Conservation (phyloP, 768 basidiomycete genomes). For the Neoboletus subvelutipes region DNA sequence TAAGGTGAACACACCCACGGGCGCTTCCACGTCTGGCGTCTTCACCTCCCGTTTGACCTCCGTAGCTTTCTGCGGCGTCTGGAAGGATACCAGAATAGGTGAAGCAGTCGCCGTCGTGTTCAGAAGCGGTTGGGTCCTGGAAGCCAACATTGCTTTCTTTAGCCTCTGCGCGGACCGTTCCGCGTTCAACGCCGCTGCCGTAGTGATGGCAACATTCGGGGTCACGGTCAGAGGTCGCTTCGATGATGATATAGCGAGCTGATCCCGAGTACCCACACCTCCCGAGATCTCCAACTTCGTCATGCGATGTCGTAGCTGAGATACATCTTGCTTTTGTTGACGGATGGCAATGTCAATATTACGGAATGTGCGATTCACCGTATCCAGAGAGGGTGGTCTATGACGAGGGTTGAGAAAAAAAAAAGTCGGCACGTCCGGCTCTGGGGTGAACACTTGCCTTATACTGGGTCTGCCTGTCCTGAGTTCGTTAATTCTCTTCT, state of each 20-base stretch:
- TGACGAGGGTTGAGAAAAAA: conserved; percentile 2
- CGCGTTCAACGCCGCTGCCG: conserved; percentile 79
- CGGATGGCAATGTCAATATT: conserved; percentile 77
- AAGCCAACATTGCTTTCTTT: conserved; percentile 62
- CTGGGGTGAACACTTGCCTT: conserved; percentile 43
- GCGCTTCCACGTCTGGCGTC: conserved; percentile 1
- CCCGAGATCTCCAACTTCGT: conserved; percentile 45
- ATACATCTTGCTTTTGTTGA: conserved; percentile 58
- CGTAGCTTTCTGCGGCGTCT: conserved; percentile 29
- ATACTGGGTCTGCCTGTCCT: conserved; percentile 61
- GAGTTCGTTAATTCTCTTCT: conserved; percentile 63
- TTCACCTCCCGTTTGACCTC: conserved; percentile 7
- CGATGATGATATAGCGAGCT: conserved; percentile 40
- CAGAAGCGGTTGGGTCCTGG: conserved; percentile 63
- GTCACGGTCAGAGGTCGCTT: conserved; percentile 47
- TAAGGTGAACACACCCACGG: conserved; percentile 1
- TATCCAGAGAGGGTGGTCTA: conserved; percentile 84
- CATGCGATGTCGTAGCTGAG: conserved; percentile 51
- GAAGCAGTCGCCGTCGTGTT: conserved; percentile 49
- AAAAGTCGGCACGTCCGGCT: background rate
- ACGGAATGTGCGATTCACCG: conserved; percentile 76
- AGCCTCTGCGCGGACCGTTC: conserved; percentile 71
- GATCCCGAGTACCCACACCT: conserved; percentile 35
- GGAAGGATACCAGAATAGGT: conserved; percentile 24
- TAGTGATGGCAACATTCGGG: conserved; percentile 67